phyloP scores from a whole-genome alignment of 2,329 filamentous ascomycete genomes.

The Tympanopsis confertula region DNA sequence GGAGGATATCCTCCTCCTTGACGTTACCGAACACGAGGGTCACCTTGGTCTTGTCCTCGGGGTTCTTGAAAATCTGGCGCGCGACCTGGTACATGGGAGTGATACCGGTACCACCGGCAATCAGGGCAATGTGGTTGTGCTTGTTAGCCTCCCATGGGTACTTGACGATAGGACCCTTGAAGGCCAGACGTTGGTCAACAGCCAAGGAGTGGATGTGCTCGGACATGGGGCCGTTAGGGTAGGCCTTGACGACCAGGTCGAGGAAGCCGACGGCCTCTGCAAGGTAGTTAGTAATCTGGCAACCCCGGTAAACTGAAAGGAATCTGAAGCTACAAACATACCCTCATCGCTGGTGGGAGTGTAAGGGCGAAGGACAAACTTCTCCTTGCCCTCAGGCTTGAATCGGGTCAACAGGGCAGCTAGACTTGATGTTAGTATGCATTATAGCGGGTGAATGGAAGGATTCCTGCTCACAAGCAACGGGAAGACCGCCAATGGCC shows the following conservation, averaged over 20 bases:
- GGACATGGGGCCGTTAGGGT: constrained; percentile 61
- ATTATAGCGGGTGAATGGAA: background rate
- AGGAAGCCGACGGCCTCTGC: constrained; percentile 50
- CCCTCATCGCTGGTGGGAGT: constrained; percentile 59
- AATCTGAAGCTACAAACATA: constrained; percentile 14
- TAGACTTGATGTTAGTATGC: background rate
- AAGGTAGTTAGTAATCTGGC: constrained; percentile 1
- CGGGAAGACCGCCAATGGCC: constrained; percentile 50
- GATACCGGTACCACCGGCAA: constrained; percentile 64
- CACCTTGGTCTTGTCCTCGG: constrained; percentile 65
- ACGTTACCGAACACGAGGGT: constrained; percentile 64
- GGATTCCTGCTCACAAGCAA: constrained; percentile 39
- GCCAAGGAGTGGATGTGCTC: constrained; percentile 54
- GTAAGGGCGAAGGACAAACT: constrained; percentile 60
- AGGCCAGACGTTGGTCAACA: constrained; percentile 49
- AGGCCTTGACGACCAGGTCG: constrained; percentile 60
- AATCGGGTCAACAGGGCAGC: constrained; percentile 53
- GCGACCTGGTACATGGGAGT: constrained; percentile 67
- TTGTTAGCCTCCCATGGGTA: constrained; percentile 61
- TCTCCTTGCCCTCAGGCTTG: constrained; percentile 53
- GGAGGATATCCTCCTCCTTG: constrained; percentile 55
- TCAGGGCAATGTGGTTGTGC: constrained; percentile 53
- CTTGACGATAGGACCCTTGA: constrained; percentile 66
- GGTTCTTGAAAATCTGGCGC: constrained; percentile 64
- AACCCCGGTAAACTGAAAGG: background rate